Base-by-base conservation (phyloP, 805 yeast genomes). In the Saccharomycopsis babjevae region DNA sequence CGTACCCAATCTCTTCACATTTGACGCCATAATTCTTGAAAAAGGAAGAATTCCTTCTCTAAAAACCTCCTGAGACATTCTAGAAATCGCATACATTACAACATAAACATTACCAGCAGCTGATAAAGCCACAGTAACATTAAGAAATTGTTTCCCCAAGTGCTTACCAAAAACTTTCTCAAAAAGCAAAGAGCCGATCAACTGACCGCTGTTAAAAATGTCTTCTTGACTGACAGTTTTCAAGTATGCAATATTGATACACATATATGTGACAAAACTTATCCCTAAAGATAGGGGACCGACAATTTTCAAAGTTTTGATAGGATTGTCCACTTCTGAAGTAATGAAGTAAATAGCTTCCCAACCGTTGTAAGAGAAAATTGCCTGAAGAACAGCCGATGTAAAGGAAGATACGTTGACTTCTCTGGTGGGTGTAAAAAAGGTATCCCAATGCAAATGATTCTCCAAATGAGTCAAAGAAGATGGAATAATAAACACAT, bases 331-430 rank as follows among this genome's bases (percentile, higher is more conserved):
- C 42, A 84, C 79, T 67, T 84, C 89, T 56, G 83, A 81, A 3
- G 85, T 75, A 13, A 82, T 84, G 0, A 83, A 77, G 67, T 83
- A 87, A 8, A 83, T 83, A 7, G 80, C 71, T 64, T 78, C 81
- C 88, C 88, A 84, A 2, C 89, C 89, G 4, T 81, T 76, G 64
- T 78, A 82, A 4, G 85, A 80, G 72, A 82, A 84, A 61, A 80
- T 75, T 1, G 86, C 83, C 66, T 80, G 81, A 25, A 83, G 76
- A 30, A 83, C 76, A 0, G 86, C 85, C 56, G 81, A 72, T 0
- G 86, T 79, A 61, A 83, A 71, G 1, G 80, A 75, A 0, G 86
- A 72, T 1, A 76, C 50, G 1, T 79, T 71, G 1, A 79, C 73
- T 0, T 15, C 62, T 58, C 36, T 71, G 72, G 60, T 74, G 73